Evolutionary conservation across 306 rosid species (phyloP), one percentile per base, ranked within the genome.

Genomic region (Pueraria montana): DNA sequence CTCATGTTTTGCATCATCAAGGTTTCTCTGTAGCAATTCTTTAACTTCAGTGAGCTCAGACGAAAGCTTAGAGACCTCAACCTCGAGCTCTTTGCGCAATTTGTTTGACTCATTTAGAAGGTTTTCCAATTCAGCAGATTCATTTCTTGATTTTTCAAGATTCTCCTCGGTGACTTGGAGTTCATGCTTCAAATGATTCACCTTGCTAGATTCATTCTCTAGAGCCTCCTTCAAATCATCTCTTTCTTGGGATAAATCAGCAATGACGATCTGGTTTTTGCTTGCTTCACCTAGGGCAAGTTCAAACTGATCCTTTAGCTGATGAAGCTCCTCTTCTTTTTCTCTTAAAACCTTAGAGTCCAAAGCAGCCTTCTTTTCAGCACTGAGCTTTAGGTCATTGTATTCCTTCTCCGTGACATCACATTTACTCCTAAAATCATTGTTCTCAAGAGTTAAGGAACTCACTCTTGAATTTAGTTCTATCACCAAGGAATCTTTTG

Each of bases 111-210:
- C 79, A 8, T 69, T 81, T 36, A 96, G 80, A 74, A 49, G 90
- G 8, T 82, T 87, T 56, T 76, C 90, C 76, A 91, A 83, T 77
- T 82, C 89, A 20, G 89, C 81, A 80, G 82, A 93, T 79, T 88
- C 93, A 13, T 79, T 80, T 84, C 90, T 91, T 26, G 90, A 96
- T 45, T 94, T 87, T 76, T 38, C 91, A 74, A 94, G 91, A 86
- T 73, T 77, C 88, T 84, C 97, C 32, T 76, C 84, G 2, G 88
- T 66, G 50, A 26, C 66, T 59, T 82, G 84, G 69, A 96, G 89
- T 64, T 91, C 97, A 62, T 40, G 34, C 59, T 82, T 92, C 97
- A 96, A 82, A 75, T 52, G 18, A 34, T 67, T 86, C 79, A 87
- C 86, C 68, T 77, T 82, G 83, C 66, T 72, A 70, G 82, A 87